A percentile compares a stretch with the other conserved stretches of the same genome.
phyloP scores from a whole-genome alignment of 2,329 filamentous ascomycete genomes.

The Aspergillus jensenii region DNA sequence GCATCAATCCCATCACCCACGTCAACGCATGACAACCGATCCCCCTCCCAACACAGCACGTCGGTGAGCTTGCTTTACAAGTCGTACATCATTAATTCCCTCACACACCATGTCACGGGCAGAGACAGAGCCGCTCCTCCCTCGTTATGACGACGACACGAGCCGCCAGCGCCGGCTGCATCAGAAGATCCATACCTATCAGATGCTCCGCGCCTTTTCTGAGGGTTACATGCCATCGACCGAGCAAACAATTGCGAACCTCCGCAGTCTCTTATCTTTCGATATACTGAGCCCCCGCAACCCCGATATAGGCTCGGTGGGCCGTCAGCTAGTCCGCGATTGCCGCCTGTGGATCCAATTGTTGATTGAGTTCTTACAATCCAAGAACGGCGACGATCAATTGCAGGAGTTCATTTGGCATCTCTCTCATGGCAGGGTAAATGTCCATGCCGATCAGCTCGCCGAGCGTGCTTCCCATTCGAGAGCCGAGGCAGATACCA shows the following conservation, averaged over 20 bases:
- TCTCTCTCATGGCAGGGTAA: constrained; percentile 69
- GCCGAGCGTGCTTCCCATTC: constrained; percentile 60
- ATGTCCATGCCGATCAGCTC: constrained; percentile 66
- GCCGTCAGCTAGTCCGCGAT: constrained; percentile 70
- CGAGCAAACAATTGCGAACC: constrained; percentile 75
- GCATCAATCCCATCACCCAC: constrained; percentile 1
- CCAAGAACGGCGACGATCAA: constrained; percentile 83
- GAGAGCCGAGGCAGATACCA: constrained; percentile 68
- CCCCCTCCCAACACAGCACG: constrained; percentile 1
- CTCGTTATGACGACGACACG: constrained; percentile 74
- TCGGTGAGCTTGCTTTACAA: constrained; percentile 1
- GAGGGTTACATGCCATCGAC: constrained; percentile 92
- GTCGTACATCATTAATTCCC: neutral
- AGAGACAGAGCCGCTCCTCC: constrained; percentile 76
- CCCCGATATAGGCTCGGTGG: constrained; percentile 73
- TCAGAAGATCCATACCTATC: constrained; percentile 88
- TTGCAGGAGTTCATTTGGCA: constrained; percentile 93
- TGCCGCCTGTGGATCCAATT: constrained; percentile 72
- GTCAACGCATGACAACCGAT: neutral
- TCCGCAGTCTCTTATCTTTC: constrained; percentile 75
- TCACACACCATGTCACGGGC: constrained; percentile 42
- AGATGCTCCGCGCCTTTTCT: constrained; percentile 79
- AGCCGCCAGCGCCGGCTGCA: constrained; percentile 73
- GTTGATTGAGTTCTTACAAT: constrained; percentile 75
- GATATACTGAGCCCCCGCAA: constrained; percentile 76